Evolutionary conservation across 768 basidiomycete genomes (phyloP).

Genomic region (Tricholoma saponaceum): DNA sequence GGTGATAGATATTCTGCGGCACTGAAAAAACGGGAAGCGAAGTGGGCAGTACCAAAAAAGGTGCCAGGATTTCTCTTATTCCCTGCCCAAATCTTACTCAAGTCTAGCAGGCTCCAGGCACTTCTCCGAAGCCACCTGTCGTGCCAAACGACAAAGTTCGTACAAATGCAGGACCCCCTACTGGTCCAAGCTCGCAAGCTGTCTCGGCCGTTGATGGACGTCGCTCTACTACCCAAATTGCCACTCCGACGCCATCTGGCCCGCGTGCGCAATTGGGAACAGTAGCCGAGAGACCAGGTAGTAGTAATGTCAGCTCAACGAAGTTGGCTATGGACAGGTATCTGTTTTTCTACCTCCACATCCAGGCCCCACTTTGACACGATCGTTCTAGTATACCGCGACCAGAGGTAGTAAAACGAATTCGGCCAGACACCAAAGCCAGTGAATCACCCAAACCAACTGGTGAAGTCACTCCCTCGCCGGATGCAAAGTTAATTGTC

Average conservation of each 20-base stretch:
- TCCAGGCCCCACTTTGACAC: neutral
- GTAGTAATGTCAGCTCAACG: conserved; percentile 32
- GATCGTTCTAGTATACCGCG: conserved; percentile 55
- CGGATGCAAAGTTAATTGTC: conserved; percentile 11
- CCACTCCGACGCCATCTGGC: conserved; percentile 45
- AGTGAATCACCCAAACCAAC: conserved; percentile 31
- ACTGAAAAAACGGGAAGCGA: conserved; percentile 66
- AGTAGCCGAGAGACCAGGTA: conserved; percentile 22
- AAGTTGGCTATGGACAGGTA: conserved; percentile 71
- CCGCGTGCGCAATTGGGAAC: conserved; percentile 51
- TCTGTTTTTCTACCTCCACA: conserved; percentile 8
- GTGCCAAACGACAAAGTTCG: conserved; percentile 27
- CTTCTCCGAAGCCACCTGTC: conserved; percentile 27
- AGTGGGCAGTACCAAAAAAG: conserved; percentile 42
- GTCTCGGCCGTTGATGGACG: conserved; percentile 29
- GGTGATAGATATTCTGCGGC: conserved; percentile 61
- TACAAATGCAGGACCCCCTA: conserved; percentile 29
- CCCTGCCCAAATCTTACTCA: neutral
- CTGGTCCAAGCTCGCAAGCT: conserved; percentile 33
- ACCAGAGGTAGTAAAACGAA: conserved; percentile 75
- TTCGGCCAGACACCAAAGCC: conserved; percentile 36
- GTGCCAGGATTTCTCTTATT: conserved; percentile 12
- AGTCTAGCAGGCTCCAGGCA: conserved; percentile 2
- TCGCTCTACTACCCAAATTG: conserved; percentile 29
- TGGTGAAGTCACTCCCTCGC: conserved; percentile 9